Percentiles rank a stretch among this genome's conserved stretches.
phyloP scores from a whole-genome alignment of 2,329 filamentous ascomycete species.

The Eutypa lata region DNA sequence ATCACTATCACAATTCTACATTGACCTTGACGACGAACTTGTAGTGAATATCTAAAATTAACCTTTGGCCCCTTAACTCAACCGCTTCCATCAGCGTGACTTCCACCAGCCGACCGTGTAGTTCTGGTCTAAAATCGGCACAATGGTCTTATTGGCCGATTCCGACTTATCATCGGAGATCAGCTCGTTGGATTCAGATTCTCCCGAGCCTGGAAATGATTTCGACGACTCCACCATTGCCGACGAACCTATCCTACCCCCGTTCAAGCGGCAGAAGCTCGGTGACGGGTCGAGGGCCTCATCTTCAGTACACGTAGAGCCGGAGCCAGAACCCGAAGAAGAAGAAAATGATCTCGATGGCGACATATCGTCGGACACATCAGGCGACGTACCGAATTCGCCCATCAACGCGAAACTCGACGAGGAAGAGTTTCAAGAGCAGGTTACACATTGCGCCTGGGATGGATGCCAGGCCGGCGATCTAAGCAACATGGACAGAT shows the following conservation, averaged over 20 bases:
- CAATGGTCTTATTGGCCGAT: slow-evolving; percentile 8
- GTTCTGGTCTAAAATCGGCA: neutral
- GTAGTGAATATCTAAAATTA: too few species aligned
- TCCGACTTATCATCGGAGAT: slow-evolving; percentile 1
- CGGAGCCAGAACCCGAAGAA: slow-evolving; percentile 40
- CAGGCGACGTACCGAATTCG: slow-evolving; percentile 76
- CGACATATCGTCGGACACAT: slow-evolving; percentile 87
- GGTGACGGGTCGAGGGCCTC: slow-evolving; percentile 36
- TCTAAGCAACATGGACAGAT: slow-evolving; percentile 73
- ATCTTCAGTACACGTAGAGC: slow-evolving; percentile 47
- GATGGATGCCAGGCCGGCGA: slow-evolving; percentile 70
- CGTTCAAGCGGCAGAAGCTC: slow-evolving; percentile 34
- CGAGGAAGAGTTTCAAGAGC: slow-evolving; percentile 73
- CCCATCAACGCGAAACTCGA: slow-evolving; percentile 65
- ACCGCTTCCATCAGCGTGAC: neutral
- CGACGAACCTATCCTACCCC: slow-evolving; percentile 29
- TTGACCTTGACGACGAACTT: too few species aligned
- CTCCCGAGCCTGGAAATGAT: slow-evolving; percentile 9
- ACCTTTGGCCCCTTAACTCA: neutral
- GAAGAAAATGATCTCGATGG: slow-evolving; percentile 42
- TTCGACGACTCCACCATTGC: slow-evolving; percentile 22
- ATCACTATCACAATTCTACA: too few species aligned
- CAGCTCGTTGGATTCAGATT: neutral
- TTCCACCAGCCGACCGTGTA: neutral
- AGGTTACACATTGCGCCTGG: slow-evolving; percentile 77